These are phyloP conservation scores for Magnaporthiopsis poae DNA, from an alignment of 2,329 filamentous ascomycete species.

Conservation along the genomic window DNA sequence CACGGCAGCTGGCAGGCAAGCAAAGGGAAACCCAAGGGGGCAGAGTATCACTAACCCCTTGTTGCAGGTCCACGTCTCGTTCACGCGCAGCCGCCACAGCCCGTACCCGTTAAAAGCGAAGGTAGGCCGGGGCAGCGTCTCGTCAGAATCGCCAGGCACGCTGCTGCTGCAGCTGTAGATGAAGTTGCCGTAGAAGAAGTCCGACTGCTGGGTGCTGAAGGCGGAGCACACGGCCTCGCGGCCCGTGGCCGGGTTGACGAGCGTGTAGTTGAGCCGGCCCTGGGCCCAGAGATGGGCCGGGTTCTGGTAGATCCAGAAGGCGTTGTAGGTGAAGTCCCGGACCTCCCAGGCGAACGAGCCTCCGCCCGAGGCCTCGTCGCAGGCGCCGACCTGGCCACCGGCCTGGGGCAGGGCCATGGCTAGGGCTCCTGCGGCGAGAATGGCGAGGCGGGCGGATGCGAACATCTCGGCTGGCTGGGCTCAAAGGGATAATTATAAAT, in stretches of 20 bases:
- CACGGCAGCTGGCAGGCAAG: not conserved
- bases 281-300: not conserved
- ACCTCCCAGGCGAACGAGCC: not conserved
- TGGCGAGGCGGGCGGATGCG: not conserved
- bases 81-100: not conserved
- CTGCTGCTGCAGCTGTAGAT: not conserved
- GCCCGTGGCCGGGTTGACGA: not conserved
- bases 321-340: not conserved
- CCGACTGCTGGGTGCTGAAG: not conserved
- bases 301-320: not conserved
- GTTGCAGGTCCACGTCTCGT: not conserved
- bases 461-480: not conserved
- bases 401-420: not conserved
- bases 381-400: not conserved
- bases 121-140: not conserved
- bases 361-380: not conserved
- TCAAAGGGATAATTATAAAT: not conserved
- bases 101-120: not conserved
- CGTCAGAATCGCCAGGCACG: not conserved
- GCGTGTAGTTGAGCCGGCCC: not conserved
- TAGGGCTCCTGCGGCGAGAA: not conserved
- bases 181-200: not conserved
- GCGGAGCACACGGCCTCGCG: not conserved
- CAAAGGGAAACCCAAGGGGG: not conserved
- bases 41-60: not conserved